phyloP scores from a whole-genome alignment of 257 asterid species.

The Nicotiana knightiana region DNA sequence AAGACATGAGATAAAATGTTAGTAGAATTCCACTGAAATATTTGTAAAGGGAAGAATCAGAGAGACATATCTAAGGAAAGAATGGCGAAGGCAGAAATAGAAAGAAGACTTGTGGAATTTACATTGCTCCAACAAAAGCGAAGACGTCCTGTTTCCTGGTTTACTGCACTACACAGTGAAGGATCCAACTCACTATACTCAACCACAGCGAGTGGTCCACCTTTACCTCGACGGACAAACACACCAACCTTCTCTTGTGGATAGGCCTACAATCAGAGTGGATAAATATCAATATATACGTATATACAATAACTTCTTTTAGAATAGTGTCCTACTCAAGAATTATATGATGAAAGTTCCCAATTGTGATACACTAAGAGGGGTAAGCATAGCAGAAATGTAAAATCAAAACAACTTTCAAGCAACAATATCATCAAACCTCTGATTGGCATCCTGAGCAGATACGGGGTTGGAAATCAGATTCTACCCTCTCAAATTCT shows the following conservation, averaged over 20 bases:
- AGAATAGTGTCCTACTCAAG: neutral
- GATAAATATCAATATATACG: neutral
- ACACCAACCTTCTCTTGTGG: slow-evolving; percentile 99
- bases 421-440: no score
- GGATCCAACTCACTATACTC: slow-evolving; percentile 89
- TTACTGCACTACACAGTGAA: slow-evolving; percentile 61
- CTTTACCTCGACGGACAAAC: slow-evolving; percentile 88
- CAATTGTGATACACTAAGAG: neutral
- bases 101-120: slow-evolving; percentile 19
- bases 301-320: neutral
- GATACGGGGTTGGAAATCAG: neutral
- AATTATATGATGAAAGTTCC: neutral
- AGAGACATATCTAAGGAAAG: neutral
- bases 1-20: neutral
- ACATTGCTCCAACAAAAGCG: slow-evolving; percentile 98
- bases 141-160: slow-evolving; percentile 91
- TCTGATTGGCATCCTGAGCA: neutral
- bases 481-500: slow-evolving; percentile 10
- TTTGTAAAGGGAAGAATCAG: neutral
- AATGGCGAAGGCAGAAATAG: neutral
- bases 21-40: neutral
- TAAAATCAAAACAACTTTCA: neutral
- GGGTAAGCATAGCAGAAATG: neutral
- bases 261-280: slow-evolving; percentile 51
- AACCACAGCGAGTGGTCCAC: slow-evolving; percentile 90